These are phyloP conservation scores for Sporobolomyces pararoseus DNA, from an alignment of 768 basidiomycete genomes.

Conservation along the genomic window DNA sequence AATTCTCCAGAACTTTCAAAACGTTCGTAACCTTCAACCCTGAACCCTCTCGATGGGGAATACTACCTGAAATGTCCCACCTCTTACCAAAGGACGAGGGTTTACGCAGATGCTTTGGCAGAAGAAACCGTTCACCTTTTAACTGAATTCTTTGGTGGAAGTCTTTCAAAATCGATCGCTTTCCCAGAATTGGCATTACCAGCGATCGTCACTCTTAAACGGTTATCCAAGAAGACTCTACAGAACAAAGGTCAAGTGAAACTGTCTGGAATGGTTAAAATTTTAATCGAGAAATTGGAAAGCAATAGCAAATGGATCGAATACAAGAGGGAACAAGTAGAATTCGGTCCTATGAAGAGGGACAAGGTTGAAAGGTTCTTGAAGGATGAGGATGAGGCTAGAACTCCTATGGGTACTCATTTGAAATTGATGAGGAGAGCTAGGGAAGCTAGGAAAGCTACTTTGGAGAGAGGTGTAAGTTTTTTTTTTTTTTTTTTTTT, in stretches of 20 bases:
- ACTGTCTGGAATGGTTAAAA: constrained; percentile 59
- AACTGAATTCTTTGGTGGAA: constrained; percentile 70
- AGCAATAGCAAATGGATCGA: constrained; percentile 77
- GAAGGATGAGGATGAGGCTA: constrained; percentile 57
- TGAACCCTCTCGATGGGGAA: constrained; percentile 85
- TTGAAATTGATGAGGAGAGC: constrained; percentile 74
- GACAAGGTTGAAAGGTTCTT: constrained; percentile 63
- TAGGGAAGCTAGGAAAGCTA: constrained; percentile 57
- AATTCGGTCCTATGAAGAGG: constrained; percentile 70
- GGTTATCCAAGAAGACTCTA: constrained; percentile 65
- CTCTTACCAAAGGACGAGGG: constrained; percentile 79
- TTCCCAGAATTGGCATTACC: constrained; percentile 91
- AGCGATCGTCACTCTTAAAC: constrained; percentile 65
- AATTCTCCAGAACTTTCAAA: constrained; percentile 65
- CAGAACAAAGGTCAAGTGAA: constrained; percentile 56
- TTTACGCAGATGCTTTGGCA: constrained; percentile 73
- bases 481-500: no score
- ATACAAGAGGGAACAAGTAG: constrained; percentile 62
- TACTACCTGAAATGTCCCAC: constrained; percentile 79
- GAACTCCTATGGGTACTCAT: constrained; percentile 64
- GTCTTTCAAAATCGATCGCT: constrained; percentile 73
- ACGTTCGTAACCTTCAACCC: constrained; percentile 75
- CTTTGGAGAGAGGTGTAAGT: constrained; percentile 48
- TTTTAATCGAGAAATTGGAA: constrained; percentile 79
- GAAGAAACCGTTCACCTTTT: constrained; percentile 78